Evolutionary conservation across 2,329 filamentous ascomycete genomes (phyloP).

Genomic region (Fonsecaea pedrosoi): DNA sequence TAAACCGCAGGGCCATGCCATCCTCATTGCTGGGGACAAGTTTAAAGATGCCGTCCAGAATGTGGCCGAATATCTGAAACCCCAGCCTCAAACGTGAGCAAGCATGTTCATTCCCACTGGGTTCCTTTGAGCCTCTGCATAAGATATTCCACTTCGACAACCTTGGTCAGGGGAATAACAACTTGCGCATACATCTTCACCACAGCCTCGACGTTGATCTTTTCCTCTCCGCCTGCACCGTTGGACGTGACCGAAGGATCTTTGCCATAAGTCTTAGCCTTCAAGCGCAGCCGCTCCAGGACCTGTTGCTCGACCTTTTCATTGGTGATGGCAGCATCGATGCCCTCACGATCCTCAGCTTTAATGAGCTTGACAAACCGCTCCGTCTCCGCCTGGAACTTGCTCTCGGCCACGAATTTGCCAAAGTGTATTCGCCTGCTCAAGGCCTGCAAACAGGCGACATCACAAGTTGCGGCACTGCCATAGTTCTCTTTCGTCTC

Average conservation of each 20-base stretch:
- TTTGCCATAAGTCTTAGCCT: slow-evolving; percentile 91
- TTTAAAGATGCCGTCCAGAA: slow-evolving; percentile 78
- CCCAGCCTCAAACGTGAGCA: slow-evolving; percentile 41
- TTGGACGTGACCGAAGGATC: slow-evolving; percentile 71
- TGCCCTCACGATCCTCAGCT: slow-evolving; percentile 77
- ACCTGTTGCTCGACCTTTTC: slow-evolving; percentile 88
- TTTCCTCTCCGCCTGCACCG: slow-evolving; percentile 58
- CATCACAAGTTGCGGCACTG: slow-evolving; percentile 87
- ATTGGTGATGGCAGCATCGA: slow-evolving; percentile 91
- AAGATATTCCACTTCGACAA: slow-evolving; percentile 96
- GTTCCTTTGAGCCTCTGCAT: slow-evolving; percentile 80
- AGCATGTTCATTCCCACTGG: slow-evolving; percentile 51
- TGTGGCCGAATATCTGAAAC: slow-evolving; percentile 74
- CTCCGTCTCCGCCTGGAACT: slow-evolving; percentile 84
- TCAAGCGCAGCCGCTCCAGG: slow-evolving; percentile 81
- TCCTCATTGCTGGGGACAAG: slow-evolving; percentile 80
- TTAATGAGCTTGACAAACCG: slow-evolving; percentile 83
- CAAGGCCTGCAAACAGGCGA: slow-evolving; percentile 85
- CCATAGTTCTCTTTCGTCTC: slow-evolving; percentile 95
- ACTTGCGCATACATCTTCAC: slow-evolving; percentile 87
- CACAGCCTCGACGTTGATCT: slow-evolving; percentile 92
- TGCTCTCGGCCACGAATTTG: slow-evolving; percentile 96
- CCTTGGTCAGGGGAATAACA: slow-evolving; percentile 97
- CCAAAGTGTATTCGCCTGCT: slow-evolving; percentile 94
- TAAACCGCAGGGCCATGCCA: slow-evolving; percentile 80